Evolutionary conservation across 2,329 filamentous ascomycete genomes (phyloP).

Genomic region (Phoma herbarum): DNA sequence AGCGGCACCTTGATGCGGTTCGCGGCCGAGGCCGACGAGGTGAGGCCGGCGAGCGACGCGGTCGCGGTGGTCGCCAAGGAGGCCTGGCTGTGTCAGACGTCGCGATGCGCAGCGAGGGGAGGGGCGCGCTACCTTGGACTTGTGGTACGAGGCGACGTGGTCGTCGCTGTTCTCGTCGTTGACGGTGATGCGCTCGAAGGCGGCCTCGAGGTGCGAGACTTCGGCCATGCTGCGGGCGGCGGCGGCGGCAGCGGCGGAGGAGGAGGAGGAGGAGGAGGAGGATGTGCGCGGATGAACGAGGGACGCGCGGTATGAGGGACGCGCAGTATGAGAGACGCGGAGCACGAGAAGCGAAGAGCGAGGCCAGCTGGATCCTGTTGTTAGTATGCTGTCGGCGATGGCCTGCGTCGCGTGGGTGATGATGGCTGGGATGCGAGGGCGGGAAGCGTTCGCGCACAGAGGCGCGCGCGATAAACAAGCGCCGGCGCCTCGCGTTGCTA

Average conservation of each 20-base stretch:
- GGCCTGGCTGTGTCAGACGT: slow-evolving; percentile 51
- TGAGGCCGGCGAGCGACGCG: slow-evolving; percentile 59
- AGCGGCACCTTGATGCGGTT: slow-evolving; percentile 76
- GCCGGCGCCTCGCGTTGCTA: slow-evolving; percentile 8
- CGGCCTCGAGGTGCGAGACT: slow-evolving; percentile 80
- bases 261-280: no score
- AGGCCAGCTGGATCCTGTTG: slow-evolving; percentile 15
- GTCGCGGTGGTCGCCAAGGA: slow-evolving; percentile 31
- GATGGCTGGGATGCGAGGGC: slow-evolving; percentile 13
- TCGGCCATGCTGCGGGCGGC: slow-evolving; percentile 64
- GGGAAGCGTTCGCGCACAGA: slow-evolving; percentile 16
- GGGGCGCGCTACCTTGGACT: slow-evolving; percentile 72
- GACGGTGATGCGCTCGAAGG: slow-evolving; percentile 88
- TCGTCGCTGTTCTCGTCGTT: slow-evolving; percentile 86
- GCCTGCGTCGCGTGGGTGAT: slow-evolving; percentile 21
- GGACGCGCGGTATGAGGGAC: slow-evolving; percentile 4
- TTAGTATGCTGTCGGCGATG: slow-evolving; percentile 15
- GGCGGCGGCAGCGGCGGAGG: no score
- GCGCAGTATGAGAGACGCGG: no score
- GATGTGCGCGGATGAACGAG: slow-evolving; percentile 11
- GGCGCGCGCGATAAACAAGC: slow-evolving; percentile 15
- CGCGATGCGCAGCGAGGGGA: slow-evolving; percentile 12
- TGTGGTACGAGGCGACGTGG: slow-evolving; percentile 69
- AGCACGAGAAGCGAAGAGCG: no score
- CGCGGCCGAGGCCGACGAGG: slow-evolving; percentile 51